These are phyloP conservation scores for Aureobasidium subglaciale DNA, from an alignment of 2,329 filamentous ascomycete genomes.

Conservation along the genomic window DNA sequence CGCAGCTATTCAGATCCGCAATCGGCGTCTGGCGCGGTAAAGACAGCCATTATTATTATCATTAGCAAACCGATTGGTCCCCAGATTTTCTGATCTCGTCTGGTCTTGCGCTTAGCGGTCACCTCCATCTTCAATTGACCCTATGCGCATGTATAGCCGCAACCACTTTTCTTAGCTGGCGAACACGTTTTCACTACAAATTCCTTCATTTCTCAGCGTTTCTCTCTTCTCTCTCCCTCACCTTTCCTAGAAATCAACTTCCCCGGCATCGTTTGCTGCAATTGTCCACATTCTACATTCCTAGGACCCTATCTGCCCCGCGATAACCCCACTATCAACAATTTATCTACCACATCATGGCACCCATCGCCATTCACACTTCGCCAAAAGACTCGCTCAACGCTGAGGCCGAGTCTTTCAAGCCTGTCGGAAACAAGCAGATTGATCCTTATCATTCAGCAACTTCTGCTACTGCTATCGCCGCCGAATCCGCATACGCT, in stretches of 20 bases:
- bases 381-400: constrained; percentile 27
- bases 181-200: constrained; percentile 14
- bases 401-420: constrained; percentile 36
- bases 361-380: constrained; percentile 29
- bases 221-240: background rate
- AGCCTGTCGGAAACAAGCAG: constrained; percentile 29
- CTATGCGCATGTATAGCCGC: constrained; percentile 6
- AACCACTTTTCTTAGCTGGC: constrained; percentile 6
- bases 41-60: background rate
- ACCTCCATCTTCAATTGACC: background rate
- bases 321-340: constrained; percentile 12
- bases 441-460: constrained; percentile 59
- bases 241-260: background rate
- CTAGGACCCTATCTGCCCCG: constrained; percentile 7
- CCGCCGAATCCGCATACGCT: constrained; percentile 72
- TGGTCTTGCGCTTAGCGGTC: constrained; percentile 7
- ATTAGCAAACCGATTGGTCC: constrained; percentile 1
- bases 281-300: background rate
- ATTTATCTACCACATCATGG: constrained; percentile 22
- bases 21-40: background rate
- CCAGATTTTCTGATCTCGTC: background rate
- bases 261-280: constrained; percentile 1
- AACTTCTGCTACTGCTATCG: constrained; percentile 72
- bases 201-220: constrained; percentile 6
- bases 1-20: background rate